Evolutionary conservation across 2,329 filamentous ascomycete genomes (phyloP), one percentile per base, ranked within the genome.

Genomic region (Penicillium sp.): DNA sequence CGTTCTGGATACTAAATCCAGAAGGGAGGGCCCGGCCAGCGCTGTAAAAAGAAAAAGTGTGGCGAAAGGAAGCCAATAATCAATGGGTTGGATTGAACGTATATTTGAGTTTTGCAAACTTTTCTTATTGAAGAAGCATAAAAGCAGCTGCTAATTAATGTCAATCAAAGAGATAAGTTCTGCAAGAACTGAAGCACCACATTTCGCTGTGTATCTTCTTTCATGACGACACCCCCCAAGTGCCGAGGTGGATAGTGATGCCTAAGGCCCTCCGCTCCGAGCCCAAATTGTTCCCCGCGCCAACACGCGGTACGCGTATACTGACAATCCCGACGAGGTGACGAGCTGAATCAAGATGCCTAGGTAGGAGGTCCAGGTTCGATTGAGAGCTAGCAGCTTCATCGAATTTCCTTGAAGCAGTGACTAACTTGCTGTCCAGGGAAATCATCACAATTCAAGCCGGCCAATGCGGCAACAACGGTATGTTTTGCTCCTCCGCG

Each of bases 361-460:
- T 49, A 66, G 68, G 68, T 69, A 59, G 28, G 60, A 58, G 37
- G 43, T 18, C 18, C 18, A 18, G 18, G 18, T 18, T 18, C 18
- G 18, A 18, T 18, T 18, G 18, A 18, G 18, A 18, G 18, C 18
- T 18, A 18, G 18, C 18, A 18, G 1, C 18, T 18, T 18, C 18
- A 18, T 18, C 18, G 18, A 3, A 18, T 18, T 3, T 18, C 18
- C 18, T 18, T 18, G 18, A 18, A 18, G 18, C 18, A 18, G 18
- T 58, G 47, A 12, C 32, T 47, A 18, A 46, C 47, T 12, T 13
- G 4, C 11, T 46, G 18, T 47, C 1, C 61, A 96, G 93, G 73
- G 93, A 98, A 81, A 98, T 98, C 65, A 98, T 98, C 73, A 98
- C 94, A 54, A 86, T 98, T 63, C 93, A 98, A 75, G 91, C 94